These are phyloP conservation scores for Metschnikowia henanensis DNA, from an alignment of 805 yeast genomes.

Conservation along the genomic window DNA sequence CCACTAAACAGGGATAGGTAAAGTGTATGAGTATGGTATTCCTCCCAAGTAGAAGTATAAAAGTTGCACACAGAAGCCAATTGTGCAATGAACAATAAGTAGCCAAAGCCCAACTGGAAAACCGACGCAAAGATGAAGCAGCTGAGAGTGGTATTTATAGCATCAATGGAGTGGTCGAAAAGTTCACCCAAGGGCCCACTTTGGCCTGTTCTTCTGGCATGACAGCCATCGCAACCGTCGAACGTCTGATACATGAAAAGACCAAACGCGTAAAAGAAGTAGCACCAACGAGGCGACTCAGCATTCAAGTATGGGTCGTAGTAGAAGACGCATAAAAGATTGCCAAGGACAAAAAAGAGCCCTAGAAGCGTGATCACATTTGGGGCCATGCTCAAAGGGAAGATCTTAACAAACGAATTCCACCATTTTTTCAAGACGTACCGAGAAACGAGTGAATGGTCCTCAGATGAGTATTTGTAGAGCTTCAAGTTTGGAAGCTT, in stretches of 20 bases:
- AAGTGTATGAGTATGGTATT: constrained; percentile 82
- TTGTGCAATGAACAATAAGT: constrained; percentile 59
- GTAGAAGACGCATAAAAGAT: constrained; percentile 63
- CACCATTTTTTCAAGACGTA: constrained; percentile 82
- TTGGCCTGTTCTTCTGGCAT: constrained; percentile 94
- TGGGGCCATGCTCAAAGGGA: constrained; percentile 91
- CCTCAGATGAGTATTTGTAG: constrained; percentile 74
- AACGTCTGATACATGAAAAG: constrained; percentile 90
- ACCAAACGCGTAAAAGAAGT: constrained; percentile 75
- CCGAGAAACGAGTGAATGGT: constrained; percentile 74
- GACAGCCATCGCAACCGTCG: constrained; percentile 95
- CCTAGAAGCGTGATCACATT: constrained; percentile 86
- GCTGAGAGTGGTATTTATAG: constrained; percentile 78
- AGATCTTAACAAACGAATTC: constrained; percentile 65
- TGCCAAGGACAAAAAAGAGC: constrained; percentile 63
- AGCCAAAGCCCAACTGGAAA: constrained; percentile 72
- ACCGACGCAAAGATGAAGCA: constrained; percentile 72
- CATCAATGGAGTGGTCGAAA: constrained; percentile 84
- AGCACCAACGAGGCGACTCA: constrained; percentile 73
- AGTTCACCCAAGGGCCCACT: constrained; percentile 93
- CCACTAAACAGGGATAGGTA: constrained; percentile 82
- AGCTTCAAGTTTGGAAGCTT: constrained; percentile 53
- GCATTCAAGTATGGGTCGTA: constrained; percentile 67
- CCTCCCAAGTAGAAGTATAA: constrained; percentile 94
- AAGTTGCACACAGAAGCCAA: constrained; percentile 79